These are phyloP conservation scores for Aegilops speltoides DNA, from an alignment of 176 grass and related monocot species.

Conservation along the genomic window DNA sequence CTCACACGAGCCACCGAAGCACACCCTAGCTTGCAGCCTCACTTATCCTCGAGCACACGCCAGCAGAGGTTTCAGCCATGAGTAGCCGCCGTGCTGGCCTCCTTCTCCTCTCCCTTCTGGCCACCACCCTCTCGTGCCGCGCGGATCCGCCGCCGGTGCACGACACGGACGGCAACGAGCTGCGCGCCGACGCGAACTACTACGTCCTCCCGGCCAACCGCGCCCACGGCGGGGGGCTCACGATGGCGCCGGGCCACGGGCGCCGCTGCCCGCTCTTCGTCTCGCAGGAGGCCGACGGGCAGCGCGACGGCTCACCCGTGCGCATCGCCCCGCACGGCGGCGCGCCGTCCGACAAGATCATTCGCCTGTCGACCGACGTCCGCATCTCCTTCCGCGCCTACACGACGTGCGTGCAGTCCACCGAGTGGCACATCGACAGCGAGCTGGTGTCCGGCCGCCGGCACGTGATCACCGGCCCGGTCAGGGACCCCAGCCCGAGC, in stretches of 20 bases:
- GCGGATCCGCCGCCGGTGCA: conserved; percentile 15
- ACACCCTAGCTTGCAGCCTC: not conserved
- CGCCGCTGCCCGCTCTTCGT: conserved; percentile 52
- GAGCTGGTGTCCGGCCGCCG: not conserved
- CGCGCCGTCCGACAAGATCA: not conserved
- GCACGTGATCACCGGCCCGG: conserved; percentile 41
- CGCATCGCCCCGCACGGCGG: conserved; percentile 8
- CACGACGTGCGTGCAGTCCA: conserved; percentile 53
- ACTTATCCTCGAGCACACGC: not conserved
- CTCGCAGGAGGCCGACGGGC: conserved; percentile 37
- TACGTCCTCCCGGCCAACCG: conserved; percentile 38
- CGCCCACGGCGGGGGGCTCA: conserved; percentile 46
- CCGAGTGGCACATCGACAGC: conserved; percentile 46
- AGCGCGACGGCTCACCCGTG: conserved; percentile 30
- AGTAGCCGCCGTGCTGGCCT: not conserved
- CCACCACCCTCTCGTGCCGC: conserved; percentile 10
- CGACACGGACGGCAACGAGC: conserved; percentile 40
- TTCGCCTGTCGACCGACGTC: conserved; percentile 43
- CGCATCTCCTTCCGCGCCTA: conserved; percentile 33
- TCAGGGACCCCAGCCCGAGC: not conserved
- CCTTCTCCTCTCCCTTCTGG: conserved; percentile 11
- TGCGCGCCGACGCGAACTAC: conserved; percentile 36
- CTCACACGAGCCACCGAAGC: not conserved
- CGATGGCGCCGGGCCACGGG: not conserved
- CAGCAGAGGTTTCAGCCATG: not conserved